Base-by-base conservation (phyloP, 2,329 filamentous ascomycete genomes). In the Trichoderma atroviride region DNA sequence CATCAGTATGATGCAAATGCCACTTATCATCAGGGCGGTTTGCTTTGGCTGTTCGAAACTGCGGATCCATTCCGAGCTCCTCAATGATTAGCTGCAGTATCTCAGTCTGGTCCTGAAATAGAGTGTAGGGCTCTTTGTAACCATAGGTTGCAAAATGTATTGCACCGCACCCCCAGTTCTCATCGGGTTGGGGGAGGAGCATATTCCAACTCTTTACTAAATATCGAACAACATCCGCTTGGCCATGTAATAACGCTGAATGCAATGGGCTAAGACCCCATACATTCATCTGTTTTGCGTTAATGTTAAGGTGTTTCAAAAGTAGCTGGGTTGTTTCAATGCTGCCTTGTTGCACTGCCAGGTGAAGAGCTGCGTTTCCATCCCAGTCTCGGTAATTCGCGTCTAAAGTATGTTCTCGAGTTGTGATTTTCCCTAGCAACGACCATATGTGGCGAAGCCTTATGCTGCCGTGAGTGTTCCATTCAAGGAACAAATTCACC, bases 241-340 rank as follows among this genome's bases (percentile, higher is more conserved):
- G 35, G 33, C 2, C 0, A 16, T 10, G 1, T 4, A 47, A 3
- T 0, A 66, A 19, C 2, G 62, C 33, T 4, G 24, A 2, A 13
- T 47, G 22, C 16, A 66, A 24, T 5, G 52, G 19, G 14, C 11
- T 33, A 2, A 11, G 0, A 5, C 37, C 53, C 16, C 47, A 22
- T 0, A 7, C 5, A 1, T 68, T 55, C 0, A 47, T 0, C 7
- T 4, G 0, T 0, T n/a, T 55, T 0, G 35, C 24, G 6, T 53
- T 7, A 1, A 64, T 5, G 4, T 6, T 1, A 13, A 31, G 61
- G 0, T 40, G 50, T 16, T 5, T 13, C 13, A 64, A 2, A 47
- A 68, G 65, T 9, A 61, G 13, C 1, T n/a, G 2, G 5, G 33
- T 4, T 19, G 9, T 13, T 10, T 55, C 22, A n/a, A 19, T 14